Conservation (phyloP, 306 rosid genomes). For the Glycyrrhiza uralensis region DNA sequence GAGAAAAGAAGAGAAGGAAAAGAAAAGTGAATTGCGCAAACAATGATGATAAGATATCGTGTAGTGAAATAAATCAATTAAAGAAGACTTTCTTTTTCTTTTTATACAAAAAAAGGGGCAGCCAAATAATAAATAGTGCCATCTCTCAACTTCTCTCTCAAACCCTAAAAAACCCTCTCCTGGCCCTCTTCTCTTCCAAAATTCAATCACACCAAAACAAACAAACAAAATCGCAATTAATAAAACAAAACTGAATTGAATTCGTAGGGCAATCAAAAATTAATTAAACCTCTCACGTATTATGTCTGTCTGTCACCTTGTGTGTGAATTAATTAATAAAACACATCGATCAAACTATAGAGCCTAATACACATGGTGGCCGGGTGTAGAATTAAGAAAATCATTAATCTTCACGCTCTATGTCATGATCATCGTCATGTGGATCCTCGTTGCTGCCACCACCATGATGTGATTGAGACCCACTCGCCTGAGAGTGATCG, state of each 20-base stretch:
- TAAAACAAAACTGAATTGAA: slow-evolving; percentile 29
- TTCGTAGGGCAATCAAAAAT: slow-evolving; percentile 59
- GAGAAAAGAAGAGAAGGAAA: slow-evolving; percentile 23
- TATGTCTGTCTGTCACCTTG: too few species aligned
- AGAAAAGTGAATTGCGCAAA: slow-evolving; percentile 45
- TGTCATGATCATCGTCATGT: slow-evolving; percentile 69
- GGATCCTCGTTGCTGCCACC: slow-evolving; percentile 42
- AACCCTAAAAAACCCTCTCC: slow-evolving; percentile 43
- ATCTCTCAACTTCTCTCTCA: slow-evolving; percentile 36
- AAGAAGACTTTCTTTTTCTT: slow-evolving; percentile 21
- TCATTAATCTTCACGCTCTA: slow-evolving; percentile 34
- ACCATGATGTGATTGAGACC: slow-evolving; percentile 65
- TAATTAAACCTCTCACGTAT: slow-evolving; percentile 82
- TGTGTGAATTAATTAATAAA: too few species aligned
- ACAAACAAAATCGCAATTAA: slow-evolving; percentile 9
- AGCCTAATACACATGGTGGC: too few species aligned
- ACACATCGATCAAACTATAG: too few species aligned
- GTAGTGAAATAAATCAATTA: slow-evolving; percentile 41
- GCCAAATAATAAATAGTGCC: slow-evolving; percentile 39
- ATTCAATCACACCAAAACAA: slow-evolving; percentile 47
- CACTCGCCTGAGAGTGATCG: slow-evolving; percentile 59
- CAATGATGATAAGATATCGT: slow-evolving; percentile 55
- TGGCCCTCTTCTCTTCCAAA: not conserved
- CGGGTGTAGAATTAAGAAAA: slow-evolving; percentile 48
- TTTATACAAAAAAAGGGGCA: not conserved